Evolutionary conservation across 495 filamentous ascomycete genomes (phyloP).

Genomic region (Penicillium canariense): DNA sequence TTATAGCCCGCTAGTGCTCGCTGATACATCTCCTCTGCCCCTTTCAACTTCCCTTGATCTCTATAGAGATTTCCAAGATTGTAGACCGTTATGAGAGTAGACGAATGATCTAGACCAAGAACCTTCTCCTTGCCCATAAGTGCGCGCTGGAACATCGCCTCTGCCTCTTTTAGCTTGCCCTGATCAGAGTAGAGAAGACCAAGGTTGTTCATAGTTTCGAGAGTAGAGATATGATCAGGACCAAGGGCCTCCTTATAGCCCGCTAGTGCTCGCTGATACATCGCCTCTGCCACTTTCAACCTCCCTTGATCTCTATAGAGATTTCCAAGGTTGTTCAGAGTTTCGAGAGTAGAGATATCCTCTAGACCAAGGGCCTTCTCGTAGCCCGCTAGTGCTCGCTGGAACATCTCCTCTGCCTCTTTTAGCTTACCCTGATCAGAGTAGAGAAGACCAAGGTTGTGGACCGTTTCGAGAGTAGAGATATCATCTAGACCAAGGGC

Average conservation of each 20-base stretch:
- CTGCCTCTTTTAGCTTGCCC: constrained; percentile 34
- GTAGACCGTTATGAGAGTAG: constrained; percentile 28
- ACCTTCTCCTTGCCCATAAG: constrained; percentile 31
- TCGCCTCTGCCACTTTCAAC: constrained; percentile 34
- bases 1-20: constrained; percentile 28
- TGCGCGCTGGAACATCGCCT: constrained; percentile 31
- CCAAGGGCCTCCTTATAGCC: constrained; percentile 34
- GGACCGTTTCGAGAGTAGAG: constrained; percentile 25
- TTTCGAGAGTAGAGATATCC: constrained; percentile 28
- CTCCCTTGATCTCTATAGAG: constrained; percentile 35
- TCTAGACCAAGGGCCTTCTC: constrained; percentile 30
- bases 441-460: too few species aligned
- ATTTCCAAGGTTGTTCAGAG: constrained; percentile 30
- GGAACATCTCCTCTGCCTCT: constrained; percentile 33
- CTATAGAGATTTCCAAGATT: constrained; percentile 34
- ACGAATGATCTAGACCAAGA: constrained; percentile 25
- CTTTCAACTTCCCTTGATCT: constrained; percentile 33
- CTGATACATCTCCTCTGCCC: constrained; percentile 38
- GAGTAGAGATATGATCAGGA: constrained; percentile 31
- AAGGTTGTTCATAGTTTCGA: too few species aligned
- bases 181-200: too few species aligned
- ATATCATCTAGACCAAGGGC: constrained; percentile 24
- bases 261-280: constrained; percentile 26
- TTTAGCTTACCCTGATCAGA: constrained; percentile 30
- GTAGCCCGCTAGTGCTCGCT: constrained; percentile 32